These are phyloP conservation scores for Larix kaempferi DNA, from an alignment of 75 land plant genomes.

Conservation along the genomic window DNA sequence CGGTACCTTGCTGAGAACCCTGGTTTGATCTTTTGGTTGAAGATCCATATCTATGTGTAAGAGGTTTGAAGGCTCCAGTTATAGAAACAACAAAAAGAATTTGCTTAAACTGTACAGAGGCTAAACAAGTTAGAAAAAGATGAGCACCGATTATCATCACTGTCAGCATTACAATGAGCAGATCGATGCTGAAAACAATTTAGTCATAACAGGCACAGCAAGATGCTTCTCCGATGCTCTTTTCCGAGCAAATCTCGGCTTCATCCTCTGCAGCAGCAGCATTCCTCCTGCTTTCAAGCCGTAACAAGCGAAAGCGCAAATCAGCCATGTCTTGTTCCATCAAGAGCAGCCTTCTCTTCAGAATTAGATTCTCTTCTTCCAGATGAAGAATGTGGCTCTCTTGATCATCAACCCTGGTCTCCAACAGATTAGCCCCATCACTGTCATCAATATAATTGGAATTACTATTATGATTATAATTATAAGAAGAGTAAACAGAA, in stretches of 20 bases:
- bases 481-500: conserved; percentile 5
- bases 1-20: no score
- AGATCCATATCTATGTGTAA: no score
- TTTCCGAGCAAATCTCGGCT: conserved; percentile 29
- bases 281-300: conserved; percentile 21
- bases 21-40: no score
- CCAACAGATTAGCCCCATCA: conserved; percentile 36
- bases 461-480: no score
- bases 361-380: conserved; percentile 89
- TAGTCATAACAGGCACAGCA: no score
- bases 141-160: no score
- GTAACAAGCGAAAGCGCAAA: conserved; percentile 54
- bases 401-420: conserved; percentile 72
- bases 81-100: no score
- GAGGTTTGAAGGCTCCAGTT: no score
- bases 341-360: conserved; percentile 85
- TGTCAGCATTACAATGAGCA: no score
- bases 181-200: no score
- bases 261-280: conserved; percentile 14
- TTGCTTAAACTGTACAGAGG: no score
- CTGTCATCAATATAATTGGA: conserved; percentile 8
- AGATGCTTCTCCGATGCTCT: conserved; percentile 24
- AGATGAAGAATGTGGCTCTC: conserved; percentile 74
- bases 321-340: conserved; percentile 83
- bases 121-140: no score